Base-by-base conservation (phyloP, 768 basidiomycete species). In the Tubosaeta brunneosetosa region DNA sequence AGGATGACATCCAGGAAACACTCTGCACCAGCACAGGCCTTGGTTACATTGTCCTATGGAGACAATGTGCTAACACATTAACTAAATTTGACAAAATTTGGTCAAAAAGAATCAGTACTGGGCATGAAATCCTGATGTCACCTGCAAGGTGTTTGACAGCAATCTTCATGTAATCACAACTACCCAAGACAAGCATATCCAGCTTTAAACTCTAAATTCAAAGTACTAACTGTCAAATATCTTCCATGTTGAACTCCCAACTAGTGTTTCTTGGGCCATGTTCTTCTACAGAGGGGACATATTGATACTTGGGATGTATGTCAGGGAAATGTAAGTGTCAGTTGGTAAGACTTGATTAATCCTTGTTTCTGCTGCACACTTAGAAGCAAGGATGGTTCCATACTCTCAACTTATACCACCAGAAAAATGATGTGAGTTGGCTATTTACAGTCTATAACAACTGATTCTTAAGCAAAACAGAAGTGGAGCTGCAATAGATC, bases 111-210 rank as follows among this genome's bases (percentile, higher is more conserved):
- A 43, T 52, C 7, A 14, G 55, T 19, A 49, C 29, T 26, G 51
- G 51, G 13, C 49, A 51, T 11, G 55, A 55, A 22, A 42, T 55
- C 10, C 52, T 55, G 55, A 16, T 10, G 12, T 55, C 41, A 56
- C 33, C 51, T 41, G 22, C 12, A 22, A 41, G 13, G 25, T 41
- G 3, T 11, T 34, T 3, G 10, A 44, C 13, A 6, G 14, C 16
- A 29, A 44, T 14, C 16, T 16, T 44, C 29, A n/a, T 9, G 31
- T 44, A 16, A 31, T 44, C 11, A 44, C 29, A 31, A 14, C 22
- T 9, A 41, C 26, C 14, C 27, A 16, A 6, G 14, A 48, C 47
- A 40, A 29, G 37, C 9, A 10, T 10, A 26, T 37, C 16, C 47
- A 48, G 17, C 36, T 48, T 25, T 48, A 37, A 37, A n/a, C 47